Base-by-base conservation (phyloP, 768 basidiomycete genomes). In the Psilocybe subaeruginosa region DNA sequence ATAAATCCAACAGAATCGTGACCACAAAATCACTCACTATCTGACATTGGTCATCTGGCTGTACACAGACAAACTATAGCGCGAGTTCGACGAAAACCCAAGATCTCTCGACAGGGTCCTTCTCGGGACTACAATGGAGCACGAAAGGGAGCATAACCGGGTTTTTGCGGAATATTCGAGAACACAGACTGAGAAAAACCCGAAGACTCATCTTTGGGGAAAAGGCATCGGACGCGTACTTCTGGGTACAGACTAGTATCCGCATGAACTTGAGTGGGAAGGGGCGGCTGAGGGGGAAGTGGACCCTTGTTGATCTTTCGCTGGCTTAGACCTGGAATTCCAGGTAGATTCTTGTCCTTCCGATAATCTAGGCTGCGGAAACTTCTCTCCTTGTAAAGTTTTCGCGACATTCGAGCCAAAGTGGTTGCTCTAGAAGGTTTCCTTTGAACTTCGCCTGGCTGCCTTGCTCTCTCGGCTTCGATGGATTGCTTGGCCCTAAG, bases 331-430 rank as follows among this genome's bases (percentile, higher is more conserved):
- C 51, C 57, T 5, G 60, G 60, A 35, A 50, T 48, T 7, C 60
- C 58, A 8, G 64, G 61, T 4, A 61, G 56, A 14, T 16, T n/a
- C 56, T 64, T 64, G 4, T 50, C 29, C 17, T 57, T 35, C n/a
- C 39, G 39, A 33, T 45, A 54, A 8, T 58, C 45, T 27, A 35
- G 31, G 3, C 31, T 37, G 17, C 30, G 37, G 12, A 31, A 53
- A 35, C 51, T 29, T 29, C 16, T 48, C 47, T 35, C 35, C n/a
- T 35, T 37, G 45, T 14, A 27, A 37, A 45, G n/a, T 29, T 49
- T 50, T 37, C 35, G 30, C 16, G 48, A 50, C 1, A 30, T 17
- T 6, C 46, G 46, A 12, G 4, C 33, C 27, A 39, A 19, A 33
- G 47, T 49, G 14, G 30, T 23, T 8, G 45, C 16, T n/a, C 56